Conservation (phyloP, 2,329 filamentous ascomycete genomes). For the Diaporthe ampelina region DNA sequence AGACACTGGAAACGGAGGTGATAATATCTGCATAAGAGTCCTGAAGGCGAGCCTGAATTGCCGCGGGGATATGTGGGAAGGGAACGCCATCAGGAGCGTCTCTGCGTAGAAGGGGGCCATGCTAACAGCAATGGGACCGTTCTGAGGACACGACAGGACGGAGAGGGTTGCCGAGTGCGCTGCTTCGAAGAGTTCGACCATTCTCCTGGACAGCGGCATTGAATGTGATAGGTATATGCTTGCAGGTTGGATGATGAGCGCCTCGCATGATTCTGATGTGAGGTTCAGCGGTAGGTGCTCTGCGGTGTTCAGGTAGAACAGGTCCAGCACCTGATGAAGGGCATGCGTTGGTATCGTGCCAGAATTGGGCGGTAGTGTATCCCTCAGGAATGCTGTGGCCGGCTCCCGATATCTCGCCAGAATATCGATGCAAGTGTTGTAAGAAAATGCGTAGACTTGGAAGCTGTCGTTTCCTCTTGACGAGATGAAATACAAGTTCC, state of each 20-base stretch:
- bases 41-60: constrained; percentile 93
- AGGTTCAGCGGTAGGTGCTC: constrained; percentile 85
- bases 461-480: constrained; percentile 81
- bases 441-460: constrained; percentile 87
- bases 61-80: constrained; percentile 80
- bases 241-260: constrained; percentile 80
- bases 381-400: constrained; percentile 75
- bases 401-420: constrained; percentile 78
- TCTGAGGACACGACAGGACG: constrained; percentile 84
- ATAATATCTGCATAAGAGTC: constrained; percentile 84
- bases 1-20: constrained; percentile 82
- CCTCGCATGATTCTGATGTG: constrained; percentile 76
- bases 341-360: constrained; percentile 73
- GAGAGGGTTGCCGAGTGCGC: constrained; percentile 87
- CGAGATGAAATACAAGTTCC: constrained; percentile 86
- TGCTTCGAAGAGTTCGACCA: constrained; percentile 81
- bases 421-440: constrained; percentile 85
- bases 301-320: constrained; percentile 89
- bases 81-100: constrained; percentile 84
- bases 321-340: constrained; percentile 80
- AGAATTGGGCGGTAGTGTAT: constrained; percentile 65
- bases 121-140: constrained; percentile 76
- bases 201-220: constrained; percentile 59
- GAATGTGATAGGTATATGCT: constrained; percentile 76
- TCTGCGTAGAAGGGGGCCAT: constrained; percentile 89